Base-by-base conservation (phyloP, 2,329 filamentous ascomycete genomes). In the Gyromitra esculenta region DNA sequence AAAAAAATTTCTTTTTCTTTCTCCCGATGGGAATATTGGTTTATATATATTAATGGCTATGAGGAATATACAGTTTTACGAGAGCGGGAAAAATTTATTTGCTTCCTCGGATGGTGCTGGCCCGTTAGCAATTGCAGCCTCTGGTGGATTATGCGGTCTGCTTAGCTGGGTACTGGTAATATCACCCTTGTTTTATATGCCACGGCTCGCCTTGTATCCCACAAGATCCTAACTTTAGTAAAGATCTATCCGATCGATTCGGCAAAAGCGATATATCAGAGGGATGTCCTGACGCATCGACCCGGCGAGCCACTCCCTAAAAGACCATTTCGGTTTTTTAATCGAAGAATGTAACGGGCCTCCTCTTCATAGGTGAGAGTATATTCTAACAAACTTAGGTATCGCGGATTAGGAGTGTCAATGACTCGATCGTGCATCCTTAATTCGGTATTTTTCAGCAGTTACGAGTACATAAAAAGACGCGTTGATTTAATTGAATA, bases 371-470 rank as follows among this genome's bases (percentile, higher is more conserved):
- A 31, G 25, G 37, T 37, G 25, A 4, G 48, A 57, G 31, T 2
- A 72, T 50, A 57, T 82, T 84, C 8, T 80, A 80, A 54, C 35
- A 87, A 87, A 69, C 88, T 91, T 78, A 94, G 94, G 89, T 96
- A 96, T 84, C 90, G 92, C 80, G 93, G 92, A 39, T 87, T 96
- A 1, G 92, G 90, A 25, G 92, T 96, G 35, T 94, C 92, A 48
- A 94, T 96, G 90, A 88, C 89, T 79, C 90, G 93, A 72, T 94
- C 92, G 11, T 94, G 91, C 81, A 87, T 93, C 67, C 90, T 96
- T 80, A 96, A 96, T 82, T 92, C 92, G 79, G 92, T 96, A 81
- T 96, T 96, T 87, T 96, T 96, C 85, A 94, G 92, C 56, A 91
- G 90, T 50, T 96, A 96, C 82, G 93, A 96, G 84, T 90, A 93